Evolutionary conservation across 2,329 filamentous ascomycete genomes (phyloP).

Genomic region (Helicocarpus griseus): DNA sequence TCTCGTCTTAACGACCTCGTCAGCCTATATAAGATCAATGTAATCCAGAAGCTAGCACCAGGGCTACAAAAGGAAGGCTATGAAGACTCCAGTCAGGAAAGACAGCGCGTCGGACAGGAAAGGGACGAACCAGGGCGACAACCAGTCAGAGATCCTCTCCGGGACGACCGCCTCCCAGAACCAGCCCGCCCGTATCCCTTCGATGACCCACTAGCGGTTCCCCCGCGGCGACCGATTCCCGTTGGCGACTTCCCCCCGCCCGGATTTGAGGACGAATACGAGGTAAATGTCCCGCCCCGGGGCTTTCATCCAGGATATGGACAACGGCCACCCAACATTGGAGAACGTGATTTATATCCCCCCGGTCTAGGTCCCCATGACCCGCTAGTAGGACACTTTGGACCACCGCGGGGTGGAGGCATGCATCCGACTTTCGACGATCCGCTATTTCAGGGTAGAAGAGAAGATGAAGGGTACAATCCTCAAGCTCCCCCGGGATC

Average conservation of each 20-base stretch:
- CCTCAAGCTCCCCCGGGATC: conserved; percentile 75
- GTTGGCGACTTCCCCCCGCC: conserved; percentile 71
- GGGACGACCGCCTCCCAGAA: conserved; percentile 44
- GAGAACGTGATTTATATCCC: conserved; percentile 80
- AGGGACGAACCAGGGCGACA: conserved; percentile 20
- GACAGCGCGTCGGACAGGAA: conserved; percentile 6
- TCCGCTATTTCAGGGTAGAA: conserved; percentile 62
- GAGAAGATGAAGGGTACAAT: conserved; percentile 46
- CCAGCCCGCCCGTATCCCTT: conserved; percentile 61
- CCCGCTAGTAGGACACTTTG: conserved; percentile 60
- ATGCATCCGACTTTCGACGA: conserved; percentile 98
- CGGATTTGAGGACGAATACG: conserved; percentile 86
- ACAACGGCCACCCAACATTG: conserved; percentile 58
- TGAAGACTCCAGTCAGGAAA: conserved; percentile 42
- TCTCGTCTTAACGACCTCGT: conserved; percentile 61
- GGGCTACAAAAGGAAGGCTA: conserved; percentile 69
- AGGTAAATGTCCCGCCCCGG: conserved; percentile 61
- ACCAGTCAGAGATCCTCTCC: conserved; percentile 39
- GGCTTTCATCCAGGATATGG: conserved; percentile 33
- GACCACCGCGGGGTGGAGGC: conserved; percentile 57
- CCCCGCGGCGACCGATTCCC: conserved; percentile 55
- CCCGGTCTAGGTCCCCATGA: conserved; percentile 77
- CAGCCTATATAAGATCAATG: conserved; percentile 60
- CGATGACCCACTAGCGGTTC: conserved; percentile 53
- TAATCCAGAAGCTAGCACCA: conserved; percentile 77